Evolutionary conservation across 495 filamentous ascomycete species (phyloP).

Genomic region (Aspergillus kassunensis): DNA sequence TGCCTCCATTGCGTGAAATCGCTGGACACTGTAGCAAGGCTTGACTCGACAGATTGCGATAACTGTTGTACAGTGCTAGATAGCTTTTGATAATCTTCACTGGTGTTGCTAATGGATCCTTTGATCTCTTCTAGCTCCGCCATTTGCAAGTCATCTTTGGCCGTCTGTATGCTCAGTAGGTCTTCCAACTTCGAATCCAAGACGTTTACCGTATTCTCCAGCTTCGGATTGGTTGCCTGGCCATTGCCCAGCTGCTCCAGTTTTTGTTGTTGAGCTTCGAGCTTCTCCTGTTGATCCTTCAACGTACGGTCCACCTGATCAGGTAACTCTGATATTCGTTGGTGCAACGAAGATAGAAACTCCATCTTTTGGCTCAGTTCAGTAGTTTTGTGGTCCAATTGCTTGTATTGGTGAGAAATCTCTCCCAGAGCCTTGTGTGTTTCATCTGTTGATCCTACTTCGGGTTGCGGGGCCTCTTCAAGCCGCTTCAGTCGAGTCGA

Average conservation of each 20-base stretch:
- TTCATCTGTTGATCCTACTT: not conserved
- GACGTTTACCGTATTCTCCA: not conserved
- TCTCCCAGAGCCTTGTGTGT: not conserved
- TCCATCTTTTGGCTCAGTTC: not conserved
- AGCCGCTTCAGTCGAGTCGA: not conserved
- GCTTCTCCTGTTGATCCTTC: constrained; percentile 6
- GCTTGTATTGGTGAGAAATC: not conserved
- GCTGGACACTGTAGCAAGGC: not conserved
- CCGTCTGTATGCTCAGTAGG: constrained; percentile 11
- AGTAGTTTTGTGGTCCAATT: not conserved
- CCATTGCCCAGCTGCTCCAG: not conserved
- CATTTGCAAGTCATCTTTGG: constrained; percentile 20
- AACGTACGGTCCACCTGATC: not conserved
- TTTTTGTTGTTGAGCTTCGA: too few relatives aligned
- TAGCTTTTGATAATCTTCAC: constrained; percentile 4
- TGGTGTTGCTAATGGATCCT: constrained; percentile 2
- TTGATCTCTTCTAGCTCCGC: constrained; percentile 16
- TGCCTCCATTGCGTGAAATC: not conserved
- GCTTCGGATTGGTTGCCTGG: not conserved
- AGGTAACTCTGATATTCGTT: not conserved
- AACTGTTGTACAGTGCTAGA: constrained; percentile 6
- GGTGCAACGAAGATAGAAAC: constrained; percentile 3
- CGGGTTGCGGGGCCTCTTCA: not conserved
- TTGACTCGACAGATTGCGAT: not conserved
- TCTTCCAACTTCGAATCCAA: constrained; percentile 1